Evolutionary conservation across 1,284 basidiomycete genomes (phyloP).

Genomic region (Tylopilus sp.): DNA sequence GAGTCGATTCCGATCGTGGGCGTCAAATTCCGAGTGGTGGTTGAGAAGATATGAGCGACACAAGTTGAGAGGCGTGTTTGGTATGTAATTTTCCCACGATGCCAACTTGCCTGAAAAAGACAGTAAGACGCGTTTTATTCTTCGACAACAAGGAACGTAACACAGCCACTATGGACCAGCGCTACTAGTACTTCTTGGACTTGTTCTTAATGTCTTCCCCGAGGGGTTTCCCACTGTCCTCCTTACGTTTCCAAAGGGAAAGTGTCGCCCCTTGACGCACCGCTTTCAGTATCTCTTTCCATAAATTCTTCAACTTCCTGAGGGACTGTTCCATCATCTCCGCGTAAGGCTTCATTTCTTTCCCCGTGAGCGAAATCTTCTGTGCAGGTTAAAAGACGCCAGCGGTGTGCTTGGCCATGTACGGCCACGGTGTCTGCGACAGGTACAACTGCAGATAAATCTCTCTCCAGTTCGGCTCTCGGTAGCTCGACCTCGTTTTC

Average conservation of each 20-base stretch:
- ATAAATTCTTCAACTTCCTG: slow-evolving; percentile 39
- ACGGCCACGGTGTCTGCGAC: slow-evolving; percentile 51
- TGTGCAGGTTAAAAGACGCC: slow-evolving; percentile 47
- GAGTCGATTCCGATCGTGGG: too few relatives aligned
- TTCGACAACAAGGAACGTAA: too few relatives aligned
- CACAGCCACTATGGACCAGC: neutral
- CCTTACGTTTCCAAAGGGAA: slow-evolving; percentile 37
- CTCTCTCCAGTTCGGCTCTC: slow-evolving; percentile 49
- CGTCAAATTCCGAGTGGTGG: neutral
- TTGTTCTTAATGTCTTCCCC: slow-evolving; percentile 33
- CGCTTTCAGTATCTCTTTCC: slow-evolving; percentile 36
- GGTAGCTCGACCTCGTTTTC: slow-evolving; percentile 46
- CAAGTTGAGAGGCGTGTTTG: neutral
- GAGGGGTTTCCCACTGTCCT: slow-evolving; percentile 33
- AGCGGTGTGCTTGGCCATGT: slow-evolving; percentile 47
- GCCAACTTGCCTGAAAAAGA: neutral
- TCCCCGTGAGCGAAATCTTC: slow-evolving; percentile 35
- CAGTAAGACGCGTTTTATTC: too few relatives aligned
- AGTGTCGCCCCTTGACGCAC: slow-evolving; percentile 40
- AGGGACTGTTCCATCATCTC: slow-evolving; percentile 30
- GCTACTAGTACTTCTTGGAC: slow-evolving; percentile 19
- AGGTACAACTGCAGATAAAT: slow-evolving; percentile 54
- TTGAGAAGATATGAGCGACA: neutral
- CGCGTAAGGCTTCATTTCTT: slow-evolving; percentile 7
- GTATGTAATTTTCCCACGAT: neutral